phyloP scores from a whole-genome alignment of 768 basidiomycete genomes.

The Boletus vermiculosoides region DNA sequence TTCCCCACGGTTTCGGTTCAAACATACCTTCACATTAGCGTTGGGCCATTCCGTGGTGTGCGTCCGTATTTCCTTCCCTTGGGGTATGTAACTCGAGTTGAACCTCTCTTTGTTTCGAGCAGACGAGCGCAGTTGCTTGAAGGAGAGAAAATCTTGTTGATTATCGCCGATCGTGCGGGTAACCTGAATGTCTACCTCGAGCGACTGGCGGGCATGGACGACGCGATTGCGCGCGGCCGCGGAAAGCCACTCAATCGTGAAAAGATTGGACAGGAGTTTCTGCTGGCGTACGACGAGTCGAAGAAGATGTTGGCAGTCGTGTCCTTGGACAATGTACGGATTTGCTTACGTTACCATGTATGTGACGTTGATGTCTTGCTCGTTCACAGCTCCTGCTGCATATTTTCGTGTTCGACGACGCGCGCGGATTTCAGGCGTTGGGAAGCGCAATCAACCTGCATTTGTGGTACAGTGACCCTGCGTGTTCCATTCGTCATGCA shows the following conservation, averaged over 20 bases:
- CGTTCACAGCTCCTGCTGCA: not conserved
- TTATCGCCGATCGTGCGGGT: not conserved
- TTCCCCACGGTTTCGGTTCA: not conserved
- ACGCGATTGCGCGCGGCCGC: not conserved
- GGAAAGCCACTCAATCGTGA: conserved; percentile 23
- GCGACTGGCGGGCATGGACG: not conserved
- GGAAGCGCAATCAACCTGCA: not conserved
- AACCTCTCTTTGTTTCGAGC: not conserved
- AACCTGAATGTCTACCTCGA: not conserved
- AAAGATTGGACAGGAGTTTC: conserved; percentile 45
- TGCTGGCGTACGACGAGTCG: conserved; percentile 52
- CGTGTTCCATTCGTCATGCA: not conserved
- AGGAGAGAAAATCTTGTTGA: not conserved
- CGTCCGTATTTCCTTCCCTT: not conserved
- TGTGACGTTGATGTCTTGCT: not conserved
- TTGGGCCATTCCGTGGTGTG: not conserved
- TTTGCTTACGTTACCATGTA: not conserved
- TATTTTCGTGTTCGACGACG: not conserved
- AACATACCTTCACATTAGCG: not conserved
- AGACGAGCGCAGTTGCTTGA: not conserved
- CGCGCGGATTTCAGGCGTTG: not conserved
- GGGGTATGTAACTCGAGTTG: not conserved
- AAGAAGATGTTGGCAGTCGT: conserved; percentile 49
- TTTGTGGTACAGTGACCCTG: not conserved
- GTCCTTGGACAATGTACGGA: conserved; percentile 39